Base-by-base conservation (phyloP, 805 yeast species). In the Wickerhamiella australiensis region DNA sequence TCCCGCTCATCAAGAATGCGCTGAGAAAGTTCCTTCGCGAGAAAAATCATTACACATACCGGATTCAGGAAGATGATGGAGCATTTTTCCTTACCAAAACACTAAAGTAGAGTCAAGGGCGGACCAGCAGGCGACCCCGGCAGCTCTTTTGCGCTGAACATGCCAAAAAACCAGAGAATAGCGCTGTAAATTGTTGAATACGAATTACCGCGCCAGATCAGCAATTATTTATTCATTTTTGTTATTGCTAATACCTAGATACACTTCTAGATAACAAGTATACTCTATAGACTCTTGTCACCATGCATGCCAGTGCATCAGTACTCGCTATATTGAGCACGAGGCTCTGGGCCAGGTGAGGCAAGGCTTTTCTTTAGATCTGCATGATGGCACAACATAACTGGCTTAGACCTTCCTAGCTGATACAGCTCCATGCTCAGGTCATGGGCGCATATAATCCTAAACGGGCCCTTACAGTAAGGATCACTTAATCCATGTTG, bases 1-100 rank as follows among this genome's bases (percentile, higher is more conserved):
- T 52, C 5, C 53, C 56, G 5, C 29, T 37, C 15, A 49, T 54
- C 43, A 54, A 54, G 22, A 50, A 47, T 38, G 52, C 55, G 8
- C 12, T 54, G 18, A 44, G 52, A 12, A 42, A 38, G 40, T 46
- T 46, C 26, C 36, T 53, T 8, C 35, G 52, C 21, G 45, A 46
- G 13, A 29, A 42, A 15, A 38, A 40, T 20, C 42, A 46, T n/a
- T n/a, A 23, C 15, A 25, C 23, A 3, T 46, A 37, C 37, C 29
- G 25, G 6, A 21, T 46, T 4, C 26, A 37, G 12, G 49, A 46
- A 22, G 49, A 46, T 5, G 43, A 36, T 9, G 49, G 49, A 17
- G 49, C 43, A 12, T 46, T 46, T n/a, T 21, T 27, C 5, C 21
- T 46, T 11, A 27, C 37, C 15, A 37, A 35, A 12, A 25, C 45